Percentiles rank a stretch among this genome's conserved stretches.
Evolutionary conservation across 2,329 filamentous ascomycete genomes (phyloP).

Genomic region (Aureobasidium leucospermi): DNA sequence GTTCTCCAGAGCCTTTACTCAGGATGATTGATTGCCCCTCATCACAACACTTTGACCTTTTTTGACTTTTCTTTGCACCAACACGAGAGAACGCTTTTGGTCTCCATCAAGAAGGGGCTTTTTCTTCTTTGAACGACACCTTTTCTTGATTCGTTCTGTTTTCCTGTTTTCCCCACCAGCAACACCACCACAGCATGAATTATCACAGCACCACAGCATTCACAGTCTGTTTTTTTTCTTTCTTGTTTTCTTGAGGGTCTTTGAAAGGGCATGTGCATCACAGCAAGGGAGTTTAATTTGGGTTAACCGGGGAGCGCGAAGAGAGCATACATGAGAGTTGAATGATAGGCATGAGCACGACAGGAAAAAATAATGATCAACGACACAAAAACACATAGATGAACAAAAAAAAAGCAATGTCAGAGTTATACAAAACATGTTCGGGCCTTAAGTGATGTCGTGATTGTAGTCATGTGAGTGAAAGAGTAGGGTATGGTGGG

Average conservation of each 20-base stretch:
- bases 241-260: no score
- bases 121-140: no score
- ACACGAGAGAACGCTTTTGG: not conserved
- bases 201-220: no score
- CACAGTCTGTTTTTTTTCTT: no score
- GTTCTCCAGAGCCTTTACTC: slow-evolving; percentile 25
- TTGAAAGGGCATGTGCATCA: no score
- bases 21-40: slow-evolving; percentile 17
- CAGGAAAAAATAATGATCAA: not conserved
- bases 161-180: no score
- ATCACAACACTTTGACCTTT: not conserved
- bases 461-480: not conserved
- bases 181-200: no score
- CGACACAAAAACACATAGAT: slow-evolving; percentile 2
- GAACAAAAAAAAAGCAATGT: not conserved
- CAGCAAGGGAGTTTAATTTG: no score
- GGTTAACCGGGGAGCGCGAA: no score
- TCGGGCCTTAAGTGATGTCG: not conserved
- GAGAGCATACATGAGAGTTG: not conserved
- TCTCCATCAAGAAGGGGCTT: not conserved
- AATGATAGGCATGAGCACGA: not conserved
- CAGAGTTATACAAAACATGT: not conserved
- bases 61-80: not conserved
- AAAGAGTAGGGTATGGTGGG: no score
- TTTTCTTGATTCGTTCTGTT: no score